Conservation (phyloP, 768 basidiomycete genomes). For the Filobasidium floriforme region DNA sequence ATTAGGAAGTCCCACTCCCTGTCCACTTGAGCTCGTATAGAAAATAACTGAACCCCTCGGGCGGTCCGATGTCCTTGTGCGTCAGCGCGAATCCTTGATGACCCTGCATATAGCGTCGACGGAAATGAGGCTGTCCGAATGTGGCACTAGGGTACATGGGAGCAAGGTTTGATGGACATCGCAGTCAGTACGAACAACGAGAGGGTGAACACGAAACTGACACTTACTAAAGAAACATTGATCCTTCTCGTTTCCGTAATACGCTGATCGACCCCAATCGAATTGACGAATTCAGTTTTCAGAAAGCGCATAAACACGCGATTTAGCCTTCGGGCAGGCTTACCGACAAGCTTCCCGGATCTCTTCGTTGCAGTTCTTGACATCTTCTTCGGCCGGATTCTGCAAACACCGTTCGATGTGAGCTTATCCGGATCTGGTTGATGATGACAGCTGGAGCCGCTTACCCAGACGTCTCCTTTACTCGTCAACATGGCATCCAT, state of each 20-base stretch:
- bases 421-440: not conserved
- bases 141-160: constrained; percentile 29
- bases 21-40: constrained; percentile 36
- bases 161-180: constrained; percentile 4
- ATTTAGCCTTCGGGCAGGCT: not conserved
- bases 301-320: not conserved
- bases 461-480: constrained; percentile 45
- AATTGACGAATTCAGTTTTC: not conserved
- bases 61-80: constrained; percentile 38
- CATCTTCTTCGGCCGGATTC: constrained; percentile 44
- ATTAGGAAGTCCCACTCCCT: constrained; percentile 3
- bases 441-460: constrained; percentile 9
- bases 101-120: constrained; percentile 40
- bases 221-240: constrained; percentile 43
- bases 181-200: not conserved
- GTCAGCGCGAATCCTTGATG: constrained; percentile 32
- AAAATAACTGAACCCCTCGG: constrained; percentile 43
- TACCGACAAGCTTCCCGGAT: constrained; percentile 39
- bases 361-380: constrained; percentile 38
- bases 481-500: constrained; percentile 46
- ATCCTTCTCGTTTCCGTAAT: constrained; percentile 31
- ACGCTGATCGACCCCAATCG: constrained; percentile 27
- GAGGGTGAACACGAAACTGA: not conserved
- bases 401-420: constrained; percentile 12
- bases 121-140: constrained; percentile 46